Conservation (phyloP, 73 alveolate genomes). For the Uronychia binucleata region DNA sequence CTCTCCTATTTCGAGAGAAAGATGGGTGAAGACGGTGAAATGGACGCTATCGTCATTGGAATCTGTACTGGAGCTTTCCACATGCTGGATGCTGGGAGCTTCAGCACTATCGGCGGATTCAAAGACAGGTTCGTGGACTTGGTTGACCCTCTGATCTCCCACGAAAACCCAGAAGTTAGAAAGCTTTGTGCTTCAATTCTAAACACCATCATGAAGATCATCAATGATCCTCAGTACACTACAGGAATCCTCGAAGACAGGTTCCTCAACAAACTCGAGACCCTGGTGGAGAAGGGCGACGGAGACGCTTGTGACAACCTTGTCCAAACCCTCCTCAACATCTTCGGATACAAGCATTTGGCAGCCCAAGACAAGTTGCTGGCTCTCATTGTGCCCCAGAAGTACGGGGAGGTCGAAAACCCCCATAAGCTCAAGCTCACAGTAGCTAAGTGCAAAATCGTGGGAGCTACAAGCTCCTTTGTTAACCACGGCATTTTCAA, state of each 20-base stretch:
- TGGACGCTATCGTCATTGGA: slow-evolving; percentile 1
- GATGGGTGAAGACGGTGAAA: neutral
- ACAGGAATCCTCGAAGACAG: neutral
- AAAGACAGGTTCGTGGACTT: slow-evolving; percentile 29
- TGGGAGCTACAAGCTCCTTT: slow-evolving; percentile 36
- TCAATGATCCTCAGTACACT: neutral
- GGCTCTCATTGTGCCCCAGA: neutral
- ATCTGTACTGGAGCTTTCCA: neutral
- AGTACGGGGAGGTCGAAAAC: neutral
- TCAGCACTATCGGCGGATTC: neutral
- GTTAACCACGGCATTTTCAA: slow-evolving; percentile 36
- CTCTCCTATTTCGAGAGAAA: slow-evolving; percentile 45
- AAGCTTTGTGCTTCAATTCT: slow-evolving; percentile 16
- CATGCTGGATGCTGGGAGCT: slow-evolving; percentile 13
- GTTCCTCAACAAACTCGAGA: neutral
- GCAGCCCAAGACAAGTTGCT: neutral
- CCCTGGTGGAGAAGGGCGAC: neutral
- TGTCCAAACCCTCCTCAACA: neutral
- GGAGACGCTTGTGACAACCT: neutral
- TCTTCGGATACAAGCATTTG: neutral
- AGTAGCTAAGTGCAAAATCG: slow-evolving; percentile 36
- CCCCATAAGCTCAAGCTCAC: slow-evolving; percentile 20
- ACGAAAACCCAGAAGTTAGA: slow-evolving; percentile 43
- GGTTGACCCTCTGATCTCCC: slow-evolving; percentile 26
- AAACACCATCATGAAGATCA: neutral